phyloP scores from a whole-genome alignment of 805 yeast species.

The Lipomyces yamadae region DNA sequence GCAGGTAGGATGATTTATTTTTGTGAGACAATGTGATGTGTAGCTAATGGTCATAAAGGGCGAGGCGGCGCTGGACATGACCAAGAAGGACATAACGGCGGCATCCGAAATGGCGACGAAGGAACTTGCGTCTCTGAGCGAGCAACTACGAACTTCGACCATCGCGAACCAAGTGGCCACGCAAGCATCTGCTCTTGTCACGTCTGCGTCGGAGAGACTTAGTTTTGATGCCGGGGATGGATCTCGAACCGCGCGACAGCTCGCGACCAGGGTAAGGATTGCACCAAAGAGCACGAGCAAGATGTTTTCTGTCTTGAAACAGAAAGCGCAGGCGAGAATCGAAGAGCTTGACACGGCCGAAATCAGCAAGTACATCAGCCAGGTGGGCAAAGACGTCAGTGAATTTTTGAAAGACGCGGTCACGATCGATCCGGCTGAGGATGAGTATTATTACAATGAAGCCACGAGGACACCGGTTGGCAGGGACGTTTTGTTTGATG shows the following conservation, averaged over 20 bases:
- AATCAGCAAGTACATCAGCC: constrained; percentile 65
- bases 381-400: constrained; percentile 55
- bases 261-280: constrained; percentile 11
- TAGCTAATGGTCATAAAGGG: constrained; percentile 24
- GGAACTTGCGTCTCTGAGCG: constrained; percentile 27
- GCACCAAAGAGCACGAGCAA: constrained; percentile 38
- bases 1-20: constrained; percentile 35
- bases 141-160: constrained; percentile 30
- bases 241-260: constrained; percentile 11
- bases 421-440: constrained; percentile 41
- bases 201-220: constrained; percentile 14
- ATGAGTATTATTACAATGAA: constrained; percentile 2
- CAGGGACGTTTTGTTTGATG: constrained; percentile 33
- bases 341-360: constrained; percentile 78
- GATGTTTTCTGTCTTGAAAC: constrained; percentile 45
- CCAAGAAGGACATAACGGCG: constrained; percentile 42
- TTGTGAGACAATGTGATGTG: not conserved
- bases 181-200: constrained; percentile 18
- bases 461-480: constrained; percentile 3
- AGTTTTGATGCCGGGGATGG: constrained; percentile 18
- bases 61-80: constrained; percentile 40
- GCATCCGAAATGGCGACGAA: constrained; percentile 35
- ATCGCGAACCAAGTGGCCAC: constrained; percentile 29
- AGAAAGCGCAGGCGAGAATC: constrained; percentile 63
- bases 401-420: constrained; percentile 53